Evolutionary conservation across 2,329 filamentous ascomycete genomes (phyloP), one percentile per base, ranked within the genome.

Genomic region (Aspergillus sp.): DNA sequence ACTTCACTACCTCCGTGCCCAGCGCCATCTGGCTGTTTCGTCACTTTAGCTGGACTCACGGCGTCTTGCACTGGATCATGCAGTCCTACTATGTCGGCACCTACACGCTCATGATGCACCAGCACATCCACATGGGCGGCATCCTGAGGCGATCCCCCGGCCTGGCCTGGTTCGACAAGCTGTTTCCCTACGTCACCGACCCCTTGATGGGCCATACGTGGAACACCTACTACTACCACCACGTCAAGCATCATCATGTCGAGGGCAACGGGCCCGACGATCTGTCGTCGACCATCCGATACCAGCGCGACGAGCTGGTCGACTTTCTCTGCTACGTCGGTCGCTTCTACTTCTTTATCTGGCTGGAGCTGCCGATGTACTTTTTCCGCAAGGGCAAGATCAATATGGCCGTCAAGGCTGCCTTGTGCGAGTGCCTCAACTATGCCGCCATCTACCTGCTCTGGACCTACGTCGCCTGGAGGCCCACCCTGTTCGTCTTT

Each of bases 201-300:
- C 90, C 90, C 0, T 75, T 94, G 58, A 89, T 92, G 84, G 90
- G 90, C 11, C 90, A 94, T 69, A 92, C 90, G 0, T 92, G 90
- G 89, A 91, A 94, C 76, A 88, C 87, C 2, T 94, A 94, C 77
- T 94, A 84, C 72, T 93, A 92, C 70, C 90, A 94, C 71, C 90
- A 94, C 69, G 89, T 93, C 70, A 94, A 94, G 79, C 90, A 92
- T 70, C 90, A 94, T 70, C 90, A 94, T 65, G 87, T 93, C 57
- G 90, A 93, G 75, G 88, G 86, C 62, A 94, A 94, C 67, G 90
- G 90, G 0, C 89, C 90, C 0, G 83, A 88, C 51, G 90, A 94
- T 69, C 80, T 92, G 0, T 91, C 87, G 1, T 90, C 89, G 0
- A 94, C 90, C 0, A 83, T 94, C 42, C 83, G 88, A 14, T 93